Percentiles rank a stretch among this genome's conserved stretches.
Evolutionary conservation across 306 rosid genomes (phyloP).

Genomic region (Mimosa pudica): DNA sequence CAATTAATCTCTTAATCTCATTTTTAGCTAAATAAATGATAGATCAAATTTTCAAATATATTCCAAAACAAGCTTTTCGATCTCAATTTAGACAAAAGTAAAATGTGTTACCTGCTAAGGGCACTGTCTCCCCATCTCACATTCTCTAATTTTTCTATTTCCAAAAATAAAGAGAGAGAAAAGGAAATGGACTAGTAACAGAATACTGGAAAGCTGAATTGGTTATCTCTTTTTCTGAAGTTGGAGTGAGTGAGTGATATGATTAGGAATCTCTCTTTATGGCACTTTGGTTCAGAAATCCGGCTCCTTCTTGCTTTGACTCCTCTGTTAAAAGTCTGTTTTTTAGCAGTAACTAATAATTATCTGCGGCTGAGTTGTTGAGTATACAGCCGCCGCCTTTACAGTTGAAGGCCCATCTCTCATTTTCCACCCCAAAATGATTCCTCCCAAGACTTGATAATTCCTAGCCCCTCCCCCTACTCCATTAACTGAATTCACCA

Average conservation of each 20-base stretch:
- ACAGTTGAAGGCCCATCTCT: conserved; percentile 32
- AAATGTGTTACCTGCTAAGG: background rate
- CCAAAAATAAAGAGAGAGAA: background rate
- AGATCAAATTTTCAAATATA: background rate
- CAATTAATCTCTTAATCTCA: background rate
- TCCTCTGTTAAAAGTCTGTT: background rate
- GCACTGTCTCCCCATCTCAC: background rate
- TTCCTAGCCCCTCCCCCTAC: background rate
- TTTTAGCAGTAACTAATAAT: conserved; percentile 11
- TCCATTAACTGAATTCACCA: conserved; percentile 28
- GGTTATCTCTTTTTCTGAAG: background rate
- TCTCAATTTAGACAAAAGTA: background rate
- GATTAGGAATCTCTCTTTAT: conserved; percentile 3
- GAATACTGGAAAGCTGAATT: background rate
- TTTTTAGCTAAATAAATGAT: no score
- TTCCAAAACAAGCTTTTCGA: background rate
- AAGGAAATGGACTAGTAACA: background rate
- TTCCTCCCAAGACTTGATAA: conserved; percentile 32
- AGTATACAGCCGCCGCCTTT: conserved; percentile 37
- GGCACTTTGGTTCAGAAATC: conserved; percentile 7
- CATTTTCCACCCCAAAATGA: conserved; percentile 30
- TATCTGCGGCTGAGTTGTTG: conserved; percentile 35
- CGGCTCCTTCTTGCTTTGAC: conserved; percentile 24
- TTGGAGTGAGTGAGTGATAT: conserved; percentile 18
- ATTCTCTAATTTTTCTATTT: background rate